phyloP scores from a whole-genome alignment of 257 asterid genomes.

The Nicotiana otophora region DNA sequence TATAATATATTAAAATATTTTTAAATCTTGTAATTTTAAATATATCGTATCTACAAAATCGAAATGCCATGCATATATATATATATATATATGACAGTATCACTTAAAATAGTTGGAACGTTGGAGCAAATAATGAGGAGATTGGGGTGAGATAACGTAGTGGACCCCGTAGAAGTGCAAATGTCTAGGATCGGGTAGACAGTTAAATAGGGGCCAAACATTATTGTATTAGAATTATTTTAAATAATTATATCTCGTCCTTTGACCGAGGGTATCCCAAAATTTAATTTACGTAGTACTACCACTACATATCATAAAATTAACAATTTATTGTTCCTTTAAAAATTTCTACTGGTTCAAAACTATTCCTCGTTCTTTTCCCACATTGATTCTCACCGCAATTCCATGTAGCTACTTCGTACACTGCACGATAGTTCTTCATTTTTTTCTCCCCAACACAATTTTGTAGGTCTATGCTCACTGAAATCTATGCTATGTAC shows the following conservation, averaged over 20 bases:
- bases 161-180: slow-evolving; percentile 25
- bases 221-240: slow-evolving; percentile 8
- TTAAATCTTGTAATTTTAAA: too few species aligned
- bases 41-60: too few species aligned
- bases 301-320: background rate
- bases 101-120: background rate
- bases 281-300: background rate
- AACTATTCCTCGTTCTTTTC: slow-evolving; percentile 27
- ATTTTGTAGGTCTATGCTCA: slow-evolving; percentile 28
- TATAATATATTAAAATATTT: too few species aligned
- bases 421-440: slow-evolving; percentile 43
- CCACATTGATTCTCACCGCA: slow-evolving; percentile 49
- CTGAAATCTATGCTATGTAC: slow-evolving; percentile 39
- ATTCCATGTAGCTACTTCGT: slow-evolving; percentile 56
- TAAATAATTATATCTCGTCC: slow-evolving; percentile 13
- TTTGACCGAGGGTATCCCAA: background rate
- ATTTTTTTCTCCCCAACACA: slow-evolving; percentile 10
- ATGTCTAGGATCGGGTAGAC: slow-evolving; percentile 44
- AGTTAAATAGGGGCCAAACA: slow-evolving; percentile 25
- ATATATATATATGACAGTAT: too few species aligned
- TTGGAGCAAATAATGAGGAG: background rate
- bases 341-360: background rate
- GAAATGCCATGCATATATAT: too few species aligned
- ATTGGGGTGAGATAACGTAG: slow-evolving; percentile 11
- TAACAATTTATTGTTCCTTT: background rate